Base-by-base conservation (phyloP, 129 eudicot genomes). In the Lactuca saligna region DNA sequence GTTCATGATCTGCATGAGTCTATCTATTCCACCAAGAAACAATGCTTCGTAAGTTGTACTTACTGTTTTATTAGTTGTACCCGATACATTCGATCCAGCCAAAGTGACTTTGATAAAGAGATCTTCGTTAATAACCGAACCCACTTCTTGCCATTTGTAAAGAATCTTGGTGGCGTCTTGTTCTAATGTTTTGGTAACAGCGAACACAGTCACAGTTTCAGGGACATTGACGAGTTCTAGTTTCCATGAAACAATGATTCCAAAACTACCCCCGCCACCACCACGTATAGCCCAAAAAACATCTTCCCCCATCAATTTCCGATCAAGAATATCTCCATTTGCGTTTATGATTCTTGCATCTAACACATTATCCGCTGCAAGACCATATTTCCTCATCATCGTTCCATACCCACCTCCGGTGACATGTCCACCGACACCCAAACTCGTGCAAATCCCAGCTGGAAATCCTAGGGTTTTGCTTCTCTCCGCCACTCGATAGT, bases 181-280 rank as follows among this genome's bases (percentile, higher is more conserved):
- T 46, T 72, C 74, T 12, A 64, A 25, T 1, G 74, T 72, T 32
- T n/a, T 66, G 0, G 51, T 10, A 31, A 69, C 76, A 5, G 62
- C 38, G 29, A 77, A 77, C 12, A 77, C 78, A n/a, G 78, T 79
- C 20, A 78, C 82, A 4, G 5, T 66, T 11, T 37, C 20, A 14
- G 75, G 82, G 16, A 79, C 73, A n/a, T 32, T 33, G 6, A 79
- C 78, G 1, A 79, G 58, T 35, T 60, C 72, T 0, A 79, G 46
- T 54, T 72, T 66, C 63, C 68, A 79, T 3, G 78, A 68, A 12
- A 79, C 62, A 8, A 72, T 53, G 5, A 66, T 39, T 17, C 70
- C 77, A 5, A 75, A 80, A 60, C 84, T 80, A 34, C 69, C 75
- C 3, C 70, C 80, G 3, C 75, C 80, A 34, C 80, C 80, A 4